Conservation (phyloP, 2,329 filamentous ascomycete genomes). For the Karstenula rhodostoma region DNA sequence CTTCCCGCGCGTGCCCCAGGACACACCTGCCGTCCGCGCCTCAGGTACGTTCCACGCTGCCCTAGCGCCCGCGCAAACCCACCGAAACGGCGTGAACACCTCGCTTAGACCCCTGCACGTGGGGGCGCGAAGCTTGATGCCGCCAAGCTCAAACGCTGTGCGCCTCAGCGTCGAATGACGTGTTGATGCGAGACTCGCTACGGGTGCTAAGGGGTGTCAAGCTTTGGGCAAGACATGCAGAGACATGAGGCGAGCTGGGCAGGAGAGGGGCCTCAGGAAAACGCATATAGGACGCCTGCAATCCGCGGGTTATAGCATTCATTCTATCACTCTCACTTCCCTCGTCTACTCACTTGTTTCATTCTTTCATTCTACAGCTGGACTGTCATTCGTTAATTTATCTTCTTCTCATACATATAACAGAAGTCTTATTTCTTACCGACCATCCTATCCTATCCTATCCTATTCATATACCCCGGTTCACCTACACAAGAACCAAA, state of each 20-base stretch:
- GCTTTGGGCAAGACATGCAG: slow-evolving; percentile 11
- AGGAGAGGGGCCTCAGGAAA: neutral
- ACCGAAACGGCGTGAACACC: neutral
- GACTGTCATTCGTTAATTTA: slow-evolving; percentile 23
- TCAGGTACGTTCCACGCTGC: slow-evolving; percentile 2
- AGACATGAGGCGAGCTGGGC: neutral
- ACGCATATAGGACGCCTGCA: slow-evolving; percentile 4
- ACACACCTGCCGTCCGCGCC: neutral
- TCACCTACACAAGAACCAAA: slow-evolving; percentile 7
- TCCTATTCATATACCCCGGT: slow-evolving; percentile 4
- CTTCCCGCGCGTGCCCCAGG: neutral
- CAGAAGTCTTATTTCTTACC: neutral
- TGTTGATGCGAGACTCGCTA: slow-evolving; percentile 15
- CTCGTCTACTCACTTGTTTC: slow-evolving; percentile 11
- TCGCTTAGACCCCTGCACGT: neutral
- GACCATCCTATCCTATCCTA: too few relatives aligned
- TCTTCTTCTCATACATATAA: neutral
- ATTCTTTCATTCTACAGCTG: slow-evolving; percentile 16
- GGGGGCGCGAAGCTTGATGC: slow-evolving; percentile 9
- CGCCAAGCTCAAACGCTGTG: slow-evolving; percentile 18
- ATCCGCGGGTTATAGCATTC: slow-evolving; percentile 1
- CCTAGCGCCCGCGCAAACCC: slow-evolving; percentile 7
- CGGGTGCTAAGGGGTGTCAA: slow-evolving; percentile 14
- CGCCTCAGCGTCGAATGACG: slow-evolving; percentile 15
- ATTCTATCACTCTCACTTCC: slow-evolving; percentile 11